Percentiles rank a stretch among this genome's conserved stretches.
Evolutionary conservation across 1,284 basidiomycete species (phyloP).

Genomic region (Tilletia walkeri): DNA sequence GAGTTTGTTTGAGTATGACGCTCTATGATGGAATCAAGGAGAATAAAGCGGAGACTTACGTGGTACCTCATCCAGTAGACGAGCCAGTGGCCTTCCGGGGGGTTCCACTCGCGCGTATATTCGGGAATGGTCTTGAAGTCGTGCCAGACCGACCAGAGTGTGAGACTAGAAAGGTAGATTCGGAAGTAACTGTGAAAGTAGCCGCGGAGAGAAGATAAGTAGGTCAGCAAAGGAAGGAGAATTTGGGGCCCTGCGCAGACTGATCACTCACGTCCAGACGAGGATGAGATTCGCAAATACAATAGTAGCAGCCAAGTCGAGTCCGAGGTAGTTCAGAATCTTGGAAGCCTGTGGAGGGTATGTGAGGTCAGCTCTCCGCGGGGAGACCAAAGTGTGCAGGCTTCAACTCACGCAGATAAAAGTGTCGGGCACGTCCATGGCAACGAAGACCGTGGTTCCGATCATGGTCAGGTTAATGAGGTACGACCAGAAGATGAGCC

Average conservation of each 20-base stretch:
- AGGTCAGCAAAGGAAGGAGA: background rate
- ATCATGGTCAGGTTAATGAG: conserved; percentile 68
- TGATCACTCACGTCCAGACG: conserved; percentile 39
- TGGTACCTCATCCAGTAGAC: conserved; percentile 52
- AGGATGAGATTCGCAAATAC: conserved; percentile 49
- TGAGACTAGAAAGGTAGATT: conserved; percentile 83
- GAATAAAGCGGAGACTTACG: conserved; percentile 2
- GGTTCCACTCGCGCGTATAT: conserved; percentile 43
- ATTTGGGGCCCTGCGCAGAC: no score
- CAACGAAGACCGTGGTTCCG: conserved; percentile 87
- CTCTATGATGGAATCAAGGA: background rate
- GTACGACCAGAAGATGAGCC: conserved; percentile 75
- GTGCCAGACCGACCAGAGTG: conserved; percentile 81
- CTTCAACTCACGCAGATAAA: conserved; percentile 3
- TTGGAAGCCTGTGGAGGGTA: conserved; percentile 48
- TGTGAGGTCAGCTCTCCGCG: background rate
- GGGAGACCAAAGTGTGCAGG: conserved; percentile 59
- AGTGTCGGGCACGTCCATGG: conserved; percentile 92
- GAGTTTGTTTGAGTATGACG: no score
- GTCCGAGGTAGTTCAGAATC: conserved; percentile 51
- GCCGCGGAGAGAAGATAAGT: conserved; percentile 10
- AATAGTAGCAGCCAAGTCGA: conserved; percentile 38
- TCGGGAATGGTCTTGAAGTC: conserved; percentile 73
- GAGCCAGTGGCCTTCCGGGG: conserved; percentile 50
- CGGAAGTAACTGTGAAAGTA: conserved; percentile 77